phyloP scores from a whole-genome alignment of 108 stramenopile species.

The Cyclotella kingstonii region DNA sequence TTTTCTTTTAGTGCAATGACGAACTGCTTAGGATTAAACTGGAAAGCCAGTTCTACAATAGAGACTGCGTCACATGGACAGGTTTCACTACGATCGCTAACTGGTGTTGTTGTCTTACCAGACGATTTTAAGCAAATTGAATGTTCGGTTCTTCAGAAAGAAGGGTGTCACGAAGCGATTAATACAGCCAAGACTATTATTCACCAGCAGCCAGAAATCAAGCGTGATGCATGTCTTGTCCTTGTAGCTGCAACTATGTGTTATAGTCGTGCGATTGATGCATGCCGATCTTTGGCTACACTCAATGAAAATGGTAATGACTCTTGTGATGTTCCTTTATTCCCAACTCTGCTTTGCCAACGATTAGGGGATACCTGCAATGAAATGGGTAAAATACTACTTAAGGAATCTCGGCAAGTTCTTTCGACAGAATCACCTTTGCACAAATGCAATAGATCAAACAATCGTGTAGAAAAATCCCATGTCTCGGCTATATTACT shows the following conservation, averaged over 20 bases:
- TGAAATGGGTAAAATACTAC: conserved; percentile 75
- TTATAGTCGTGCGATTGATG: conserved; percentile 61
- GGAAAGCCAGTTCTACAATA: conserved; percentile 17
- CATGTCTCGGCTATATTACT: conserved; percentile 58
- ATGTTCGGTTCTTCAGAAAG: conserved; percentile 34
- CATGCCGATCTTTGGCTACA: conserved; percentile 35
- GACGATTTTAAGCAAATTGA: conserved; percentile 41
- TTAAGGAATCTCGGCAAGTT: conserved; percentile 55
- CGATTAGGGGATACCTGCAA: conserved; percentile 88
- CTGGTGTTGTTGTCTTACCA: conserved; percentile 36
- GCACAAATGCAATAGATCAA: conserved; percentile 2
- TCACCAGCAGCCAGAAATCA: conserved; percentile 53
- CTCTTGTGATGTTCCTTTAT: background rate
- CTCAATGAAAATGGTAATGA: background rate
- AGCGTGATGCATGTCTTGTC: conserved; percentile 67
- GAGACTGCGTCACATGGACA: conserved; percentile 34
- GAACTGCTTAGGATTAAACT: conserved; percentile 20
- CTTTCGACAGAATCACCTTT: conserved; percentile 27
- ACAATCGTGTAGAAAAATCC: conserved; percentile 14
- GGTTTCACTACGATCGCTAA: conserved; percentile 35
- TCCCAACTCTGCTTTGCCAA: conserved; percentile 59
- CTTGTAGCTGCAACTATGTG: conserved; percentile 72
- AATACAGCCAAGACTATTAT: conserved; percentile 43
- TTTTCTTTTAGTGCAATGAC: conserved; percentile 18
- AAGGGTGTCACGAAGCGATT: conserved; percentile 41